A percentile compares a stretch with the other conserved stretches of the same genome.
These are phyloP conservation scores for Sideroxylon spinosum DNA, from an alignment of 179 eudicot species.

Conservation along the genomic window DNA sequence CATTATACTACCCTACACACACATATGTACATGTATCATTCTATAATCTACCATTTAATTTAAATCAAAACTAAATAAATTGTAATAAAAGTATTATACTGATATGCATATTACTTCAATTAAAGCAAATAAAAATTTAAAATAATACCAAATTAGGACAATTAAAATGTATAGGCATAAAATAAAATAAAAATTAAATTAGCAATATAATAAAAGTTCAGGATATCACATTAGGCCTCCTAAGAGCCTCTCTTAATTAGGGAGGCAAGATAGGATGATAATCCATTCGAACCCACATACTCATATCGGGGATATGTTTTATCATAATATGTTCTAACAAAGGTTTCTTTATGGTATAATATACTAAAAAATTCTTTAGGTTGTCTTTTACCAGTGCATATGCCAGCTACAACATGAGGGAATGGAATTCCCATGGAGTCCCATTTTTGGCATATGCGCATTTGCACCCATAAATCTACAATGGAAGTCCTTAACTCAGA, in stretches of 20 bases:
- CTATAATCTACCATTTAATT: too few species aligned
- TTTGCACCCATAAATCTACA: not conserved
- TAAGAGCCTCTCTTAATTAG: not conserved
- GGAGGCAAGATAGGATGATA: not conserved
- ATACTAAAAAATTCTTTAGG: not conserved
- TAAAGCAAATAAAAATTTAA: too few species aligned
- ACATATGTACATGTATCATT: too few species aligned
- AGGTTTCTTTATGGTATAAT: not conserved
- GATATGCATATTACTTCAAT: too few species aligned
- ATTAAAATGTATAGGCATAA: too few species aligned
- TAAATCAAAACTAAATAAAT: too few species aligned
- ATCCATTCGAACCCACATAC: not conserved
- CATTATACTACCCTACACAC: too few species aligned
- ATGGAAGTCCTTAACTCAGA: too few species aligned
- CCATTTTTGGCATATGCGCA: not conserved
- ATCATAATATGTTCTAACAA: not conserved
- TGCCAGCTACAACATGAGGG: not conserved
- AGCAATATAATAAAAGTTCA: too few species aligned
- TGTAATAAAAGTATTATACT: too few species aligned
- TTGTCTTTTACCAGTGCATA: not conserved
- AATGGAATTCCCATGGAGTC: not conserved
- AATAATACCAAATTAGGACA: too few species aligned
- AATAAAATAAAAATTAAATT: too few species aligned
- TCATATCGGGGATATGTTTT: not conserved
- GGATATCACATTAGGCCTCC: not conserved